Evolutionary conservation across 2,329 filamentous ascomycete genomes (phyloP), one percentile per base, ranked within the genome.

Genomic region (Alternaria gansuensis): DNA sequence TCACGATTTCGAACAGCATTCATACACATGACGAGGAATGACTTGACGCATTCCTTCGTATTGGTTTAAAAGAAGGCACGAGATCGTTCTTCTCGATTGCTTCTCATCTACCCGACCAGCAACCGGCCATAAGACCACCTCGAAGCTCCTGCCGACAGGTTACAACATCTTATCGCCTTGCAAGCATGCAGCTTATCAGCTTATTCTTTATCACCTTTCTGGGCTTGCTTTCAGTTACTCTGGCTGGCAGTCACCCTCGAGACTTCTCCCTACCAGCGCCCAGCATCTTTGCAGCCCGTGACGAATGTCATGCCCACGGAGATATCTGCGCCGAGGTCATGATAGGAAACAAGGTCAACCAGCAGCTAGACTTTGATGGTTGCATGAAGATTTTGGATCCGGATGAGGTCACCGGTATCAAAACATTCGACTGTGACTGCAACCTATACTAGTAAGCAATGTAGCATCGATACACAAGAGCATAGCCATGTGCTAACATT

Each of bases 301-400:
- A 52, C 11, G 21, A 57, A 13, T 52, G 48, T 13, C 29, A 52
- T 8, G 17, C 40, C 1, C 41, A 46, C 11, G 10, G 26, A 17
- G 37, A 45, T 26, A 37, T 57, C 14, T 57, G 54, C 6, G 54
- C 54, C 24, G 48, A 57, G 7, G 28, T 46, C 33, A 52, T 51
- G 37, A 52, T 57, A 2, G 54, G 54, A 5, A 34, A 45, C 24
- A 52, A 13, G 5, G 34, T 48, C 17, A 46, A 31, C 26, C 51
- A 54, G 21, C 39, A 45, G 24, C 33, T 52, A 4, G 31, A 46
- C 14, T 51, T 39, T 9, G 26, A 51, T n/a, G 48, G 54, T 7
- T 57, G 54, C 21, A 31, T 36, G 13, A 24, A 11, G 21, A 36
- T 57, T 11, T 7, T 31, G 3, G 40, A 57, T 26, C n/a, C 33